Percentiles rank a stretch among this genome's conserved stretches.
Evolutionary conservation across 75 land plant species (phyloP).

Genomic region (Isoetes taiwanensis): DNA sequence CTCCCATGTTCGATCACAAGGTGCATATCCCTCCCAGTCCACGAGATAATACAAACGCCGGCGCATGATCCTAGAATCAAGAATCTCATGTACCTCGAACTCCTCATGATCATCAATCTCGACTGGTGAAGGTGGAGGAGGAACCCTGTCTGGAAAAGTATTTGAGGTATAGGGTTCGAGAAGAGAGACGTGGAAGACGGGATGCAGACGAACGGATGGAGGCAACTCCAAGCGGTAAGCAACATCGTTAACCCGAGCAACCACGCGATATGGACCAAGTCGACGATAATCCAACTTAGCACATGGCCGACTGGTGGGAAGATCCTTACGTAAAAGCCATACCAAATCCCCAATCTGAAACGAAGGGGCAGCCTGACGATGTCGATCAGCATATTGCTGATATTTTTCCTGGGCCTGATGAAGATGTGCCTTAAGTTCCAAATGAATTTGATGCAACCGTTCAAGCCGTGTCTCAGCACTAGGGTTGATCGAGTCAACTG

Average conservation of each 20-base stretch:
- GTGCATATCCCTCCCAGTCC: too few species aligned
- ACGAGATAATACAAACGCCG: too few species aligned
- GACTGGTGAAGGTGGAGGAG: slow-evolving; percentile 7
- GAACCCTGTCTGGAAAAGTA: background rate
- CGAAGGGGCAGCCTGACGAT: background rate
- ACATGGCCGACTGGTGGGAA: background rate
- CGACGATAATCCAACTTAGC: background rate
- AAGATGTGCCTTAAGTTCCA: background rate
- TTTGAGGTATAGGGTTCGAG: background rate
- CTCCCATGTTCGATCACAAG: too few species aligned
- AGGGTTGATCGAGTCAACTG: background rate
- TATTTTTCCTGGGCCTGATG: background rate
- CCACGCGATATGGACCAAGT: background rate
- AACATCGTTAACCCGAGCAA: background rate
- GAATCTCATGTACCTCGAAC: slow-evolving; percentile 3
- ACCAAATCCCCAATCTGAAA: slow-evolving; percentile 1
- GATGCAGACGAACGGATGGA: background rate
- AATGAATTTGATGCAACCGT: background rate
- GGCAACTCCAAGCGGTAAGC: background rate
- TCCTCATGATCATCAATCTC: background rate
- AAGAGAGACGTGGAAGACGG: background rate
- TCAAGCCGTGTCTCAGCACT: background rate
- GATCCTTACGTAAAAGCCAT: background rate
- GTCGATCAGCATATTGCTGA: background rate
- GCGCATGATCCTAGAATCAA: too few species aligned